These are phyloP conservation scores for Kwoniella shivajii DNA, from an alignment of 1,284 basidiomycete species.

Conservation along the genomic window DNA sequence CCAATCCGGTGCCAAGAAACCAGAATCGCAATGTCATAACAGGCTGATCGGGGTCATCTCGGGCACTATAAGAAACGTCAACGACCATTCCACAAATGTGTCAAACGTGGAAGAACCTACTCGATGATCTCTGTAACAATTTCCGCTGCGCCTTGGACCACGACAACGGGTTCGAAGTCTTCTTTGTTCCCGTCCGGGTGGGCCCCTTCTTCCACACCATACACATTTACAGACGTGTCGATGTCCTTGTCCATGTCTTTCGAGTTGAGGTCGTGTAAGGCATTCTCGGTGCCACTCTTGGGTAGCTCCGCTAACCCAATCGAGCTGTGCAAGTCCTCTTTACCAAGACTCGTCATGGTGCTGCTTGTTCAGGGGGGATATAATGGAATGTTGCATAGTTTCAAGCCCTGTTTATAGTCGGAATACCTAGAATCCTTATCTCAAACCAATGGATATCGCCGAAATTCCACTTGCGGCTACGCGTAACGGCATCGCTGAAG, in stretches of 20 bases:
- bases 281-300: background rate
- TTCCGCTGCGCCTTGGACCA: background rate
- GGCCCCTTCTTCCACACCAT: background rate
- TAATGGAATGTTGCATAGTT: too few relatives aligned
- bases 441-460: too few relatives aligned
- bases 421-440: too few relatives aligned
- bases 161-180: constrained; percentile 1
- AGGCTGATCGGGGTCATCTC: constrained; percentile 40
- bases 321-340: too few relatives aligned
- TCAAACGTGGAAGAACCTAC: background rate
- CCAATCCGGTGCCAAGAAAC: constrained; percentile 64
- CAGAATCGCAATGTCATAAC: constrained; percentile 64
- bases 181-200: background rate
- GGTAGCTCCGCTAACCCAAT: too few relatives aligned
- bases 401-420: too few relatives aligned
- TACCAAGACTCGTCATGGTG: too few relatives aligned
- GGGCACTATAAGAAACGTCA: constrained; percentile 1
- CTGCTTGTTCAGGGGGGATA: too few relatives aligned
- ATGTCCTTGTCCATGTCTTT: background rate
- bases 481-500: too few relatives aligned
- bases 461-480: too few relatives aligned
- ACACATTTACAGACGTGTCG: background rate
- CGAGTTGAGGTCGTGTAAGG: background rate
- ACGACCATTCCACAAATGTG: background rate
- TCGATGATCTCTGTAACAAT: background rate